phyloP scores from a whole-genome alignment of 2,329 filamentous ascomycete genomes.

The Fusarium hainanense region DNA sequence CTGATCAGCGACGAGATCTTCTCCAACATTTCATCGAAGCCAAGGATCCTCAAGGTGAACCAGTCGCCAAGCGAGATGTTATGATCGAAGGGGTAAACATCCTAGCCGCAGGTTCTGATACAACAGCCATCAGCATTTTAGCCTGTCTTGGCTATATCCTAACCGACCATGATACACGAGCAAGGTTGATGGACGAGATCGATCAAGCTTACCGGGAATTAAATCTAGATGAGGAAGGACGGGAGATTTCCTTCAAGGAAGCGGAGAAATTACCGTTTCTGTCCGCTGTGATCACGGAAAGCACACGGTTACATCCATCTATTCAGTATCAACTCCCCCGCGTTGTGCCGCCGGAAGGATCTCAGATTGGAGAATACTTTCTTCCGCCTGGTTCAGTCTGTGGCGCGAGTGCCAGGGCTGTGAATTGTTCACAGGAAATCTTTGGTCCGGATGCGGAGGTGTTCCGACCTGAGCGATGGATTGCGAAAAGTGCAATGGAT shows the following conservation, averaged over 20 bases:
- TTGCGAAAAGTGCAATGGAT: not conserved
- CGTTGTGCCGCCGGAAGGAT: not conserved
- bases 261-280: conserved; percentile 18
- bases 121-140: conserved; percentile 17
- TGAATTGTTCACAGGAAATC: conserved; percentile 6
- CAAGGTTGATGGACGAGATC: conserved; percentile 4
- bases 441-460: conserved; percentile 14
- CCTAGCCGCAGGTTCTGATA: conserved; percentile 25
- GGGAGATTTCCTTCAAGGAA: conserved; percentile 23
- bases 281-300: conserved; percentile 16
- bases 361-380: conserved; percentile 1
- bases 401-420: conserved; percentile 5
- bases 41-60: conserved; percentile 1
- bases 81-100: conserved; percentile 30
- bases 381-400: conserved; percentile 2
- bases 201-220: conserved; percentile 2
- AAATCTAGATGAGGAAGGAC: not conserved
- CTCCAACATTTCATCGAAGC: conserved; percentile 26
- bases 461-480: conserved; percentile 20
- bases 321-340: conserved; percentile 32
- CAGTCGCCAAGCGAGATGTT: conserved; percentile 9
- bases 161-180: not conserved
- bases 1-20: conserved; percentile 3
- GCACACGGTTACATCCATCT: conserved; percentile 13
- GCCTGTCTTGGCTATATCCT: conserved; percentile 15